These are phyloP conservation scores for Saccharomyces uvarum DNA, from an alignment of 1,139 yeast species.

Conservation along the genomic window DNA sequence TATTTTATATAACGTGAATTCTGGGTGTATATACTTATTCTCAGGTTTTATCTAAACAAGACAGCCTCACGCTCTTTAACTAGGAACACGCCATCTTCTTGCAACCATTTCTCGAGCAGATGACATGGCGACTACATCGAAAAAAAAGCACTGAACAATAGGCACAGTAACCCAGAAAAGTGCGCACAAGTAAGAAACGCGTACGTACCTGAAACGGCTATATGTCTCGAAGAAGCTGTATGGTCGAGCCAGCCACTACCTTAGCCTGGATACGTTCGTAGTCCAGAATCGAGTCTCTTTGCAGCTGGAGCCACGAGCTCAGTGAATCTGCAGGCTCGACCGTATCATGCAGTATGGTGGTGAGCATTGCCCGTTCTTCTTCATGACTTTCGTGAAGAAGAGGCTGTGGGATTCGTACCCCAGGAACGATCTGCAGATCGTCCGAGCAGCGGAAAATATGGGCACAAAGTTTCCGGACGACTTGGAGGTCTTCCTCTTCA, in stretches of 20 bases:
- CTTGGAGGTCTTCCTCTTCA: slow-evolving; percentile 37
- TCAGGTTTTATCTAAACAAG: background rate
- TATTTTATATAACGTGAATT: background rate
- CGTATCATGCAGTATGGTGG: background rate
- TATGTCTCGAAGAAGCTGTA: slow-evolving; percentile 1
- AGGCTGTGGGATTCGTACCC: slow-evolving; percentile 4
- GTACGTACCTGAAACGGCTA: slow-evolving; percentile 1
- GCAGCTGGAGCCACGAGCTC: slow-evolving; percentile 14
- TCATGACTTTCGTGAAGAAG: background rate
- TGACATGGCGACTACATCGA: background rate
- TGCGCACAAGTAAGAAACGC: background rate
- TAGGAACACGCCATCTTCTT: background rate
- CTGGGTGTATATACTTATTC: background rate
- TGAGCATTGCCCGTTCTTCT: background rate
- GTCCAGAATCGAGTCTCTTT: slow-evolving; percentile 10
- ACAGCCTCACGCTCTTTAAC: background rate
- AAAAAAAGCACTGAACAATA: background rate
- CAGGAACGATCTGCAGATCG: slow-evolving; percentile 7
- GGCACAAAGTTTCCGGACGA: slow-evolving; percentile 6
- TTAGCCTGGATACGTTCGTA: slow-evolving; percentile 10
- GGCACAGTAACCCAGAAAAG: background rate
- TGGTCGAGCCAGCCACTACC: slow-evolving; percentile 5
- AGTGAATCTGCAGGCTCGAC: slow-evolving; percentile 6
- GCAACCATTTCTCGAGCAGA: background rate
- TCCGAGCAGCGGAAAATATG: slow-evolving; percentile 7